Conservation (phyloP, 352 stramenopile species). For the Pythium graminicola region DNA sequence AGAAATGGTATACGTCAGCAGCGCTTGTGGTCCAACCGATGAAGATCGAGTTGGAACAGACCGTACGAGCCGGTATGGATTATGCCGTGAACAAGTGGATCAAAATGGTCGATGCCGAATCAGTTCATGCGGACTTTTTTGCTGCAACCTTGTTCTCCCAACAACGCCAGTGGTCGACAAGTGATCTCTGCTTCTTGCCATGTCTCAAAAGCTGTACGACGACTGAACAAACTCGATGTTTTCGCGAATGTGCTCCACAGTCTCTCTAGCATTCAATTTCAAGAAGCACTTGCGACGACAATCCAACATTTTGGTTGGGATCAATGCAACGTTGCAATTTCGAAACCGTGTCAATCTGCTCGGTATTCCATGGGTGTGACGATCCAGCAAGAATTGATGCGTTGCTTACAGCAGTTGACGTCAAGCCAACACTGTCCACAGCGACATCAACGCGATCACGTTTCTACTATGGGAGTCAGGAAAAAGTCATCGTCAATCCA, state of each 20-base stretch:
- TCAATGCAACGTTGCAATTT: not conserved
- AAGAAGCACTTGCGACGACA: conserved; percentile 8
- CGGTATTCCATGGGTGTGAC: conserved; percentile 1
- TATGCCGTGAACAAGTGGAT: conserved; percentile 17
- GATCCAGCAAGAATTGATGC: not conserved
- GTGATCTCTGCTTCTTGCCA: conserved; percentile 12
- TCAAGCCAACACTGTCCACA: conserved; percentile 1
- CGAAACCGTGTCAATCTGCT: conserved; percentile 10
- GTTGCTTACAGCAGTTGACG: not conserved
- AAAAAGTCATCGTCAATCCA: not conserved
- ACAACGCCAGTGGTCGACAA: conserved; percentile 11
- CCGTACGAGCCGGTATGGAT: conserved; percentile 2
- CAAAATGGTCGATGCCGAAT: conserved; percentile 9
- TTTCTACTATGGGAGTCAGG: not conserved
- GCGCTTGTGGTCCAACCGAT: conserved; percentile 9
- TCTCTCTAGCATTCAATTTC: conserved; percentile 6
- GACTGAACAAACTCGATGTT: conserved; percentile 9
- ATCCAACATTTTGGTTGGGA: conserved; percentile 20
- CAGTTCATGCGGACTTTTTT: conserved; percentile 6
- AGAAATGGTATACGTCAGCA: conserved; percentile 7
- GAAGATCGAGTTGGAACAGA: conserved; percentile 5
- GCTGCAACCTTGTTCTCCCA: conserved; percentile 2
- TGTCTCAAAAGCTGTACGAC: conserved; percentile 13
- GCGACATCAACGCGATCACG: not conserved
- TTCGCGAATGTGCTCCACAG: conserved; percentile 17